Percentiles rank a stretch among this genome's conserved stretches.
These are phyloP conservation scores for Talaromyces borbonicus DNA, from an alignment of 495 filamentous ascomycete genomes.

Conservation along the genomic window DNA sequence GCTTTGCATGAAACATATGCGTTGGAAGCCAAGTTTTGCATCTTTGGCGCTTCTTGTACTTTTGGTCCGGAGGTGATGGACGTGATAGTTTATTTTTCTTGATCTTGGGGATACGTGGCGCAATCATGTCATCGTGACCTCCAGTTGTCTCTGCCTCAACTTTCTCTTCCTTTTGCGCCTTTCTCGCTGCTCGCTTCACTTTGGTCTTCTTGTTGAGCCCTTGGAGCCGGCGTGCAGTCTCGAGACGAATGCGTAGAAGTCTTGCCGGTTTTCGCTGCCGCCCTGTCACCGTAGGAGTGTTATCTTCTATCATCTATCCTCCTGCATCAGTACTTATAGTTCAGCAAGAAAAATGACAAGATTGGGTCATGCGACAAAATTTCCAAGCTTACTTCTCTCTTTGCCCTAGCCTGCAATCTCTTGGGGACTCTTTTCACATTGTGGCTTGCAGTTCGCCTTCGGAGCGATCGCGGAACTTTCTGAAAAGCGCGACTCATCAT, in stretches of 20 bases:
- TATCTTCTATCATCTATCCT: constrained; percentile 74
- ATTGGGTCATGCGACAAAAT: neutral
- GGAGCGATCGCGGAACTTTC: constrained; percentile 70
- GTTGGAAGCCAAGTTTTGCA: constrained; percentile 93
- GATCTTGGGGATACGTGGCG: constrained; percentile 53
- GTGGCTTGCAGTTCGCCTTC: constrained; percentile 84
- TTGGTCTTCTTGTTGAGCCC: constrained; percentile 51
- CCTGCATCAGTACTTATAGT: neutral
- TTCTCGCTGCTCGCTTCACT: constrained; percentile 28
- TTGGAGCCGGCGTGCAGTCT: constrained; percentile 66
- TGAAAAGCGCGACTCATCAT: constrained; percentile 76
- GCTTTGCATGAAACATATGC: constrained; percentile 87
- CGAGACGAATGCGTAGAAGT: constrained; percentile 64
- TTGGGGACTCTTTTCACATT: constrained; percentile 89
- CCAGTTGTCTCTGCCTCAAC: constrained; percentile 21
- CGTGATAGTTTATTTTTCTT: constrained; percentile 59
- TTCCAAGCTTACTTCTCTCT: constrained; percentile 54
- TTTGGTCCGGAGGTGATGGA: constrained; percentile 54
- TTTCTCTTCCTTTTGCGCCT: constrained; percentile 24
- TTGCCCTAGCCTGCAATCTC: constrained; percentile 58
- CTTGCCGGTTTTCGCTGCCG: constrained; percentile 61
- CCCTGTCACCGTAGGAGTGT: constrained; percentile 73
- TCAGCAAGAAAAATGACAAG: neutral
- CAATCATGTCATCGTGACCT: constrained; percentile 28
- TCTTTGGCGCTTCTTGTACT: constrained; percentile 75